A percentile compares a stretch with the other conserved stretches of the same genome.
These are phyloP conservation scores for Exophiala oligosperma DNA, from an alignment of 2,329 filamentous ascomycete genomes.

Conservation along the genomic window DNA sequence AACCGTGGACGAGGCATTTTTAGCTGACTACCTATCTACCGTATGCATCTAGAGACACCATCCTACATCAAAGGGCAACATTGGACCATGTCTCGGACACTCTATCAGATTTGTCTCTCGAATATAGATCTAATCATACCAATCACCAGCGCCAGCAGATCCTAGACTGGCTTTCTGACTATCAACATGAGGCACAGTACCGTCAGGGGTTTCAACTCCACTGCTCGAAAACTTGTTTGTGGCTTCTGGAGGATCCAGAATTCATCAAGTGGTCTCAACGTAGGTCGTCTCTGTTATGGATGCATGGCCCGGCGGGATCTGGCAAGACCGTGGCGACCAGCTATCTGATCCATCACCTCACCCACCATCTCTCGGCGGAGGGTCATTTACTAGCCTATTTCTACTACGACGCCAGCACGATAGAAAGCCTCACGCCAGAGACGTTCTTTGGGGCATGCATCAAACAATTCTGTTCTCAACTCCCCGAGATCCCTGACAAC, in stretches of 20 bases:
- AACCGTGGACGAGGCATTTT: neutral
- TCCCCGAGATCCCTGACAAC: constrained; percentile 7
- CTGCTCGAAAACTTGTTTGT: constrained; percentile 16
- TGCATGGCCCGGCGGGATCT: constrained; percentile 20
- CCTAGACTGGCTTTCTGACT: constrained; percentile 20
- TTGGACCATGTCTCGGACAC: constrained; percentile 14
- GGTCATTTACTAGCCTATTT: constrained; percentile 13
- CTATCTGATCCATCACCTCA: constrained; percentile 19
- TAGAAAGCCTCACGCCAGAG: constrained; percentile 19
- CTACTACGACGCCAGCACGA: constrained; percentile 24
- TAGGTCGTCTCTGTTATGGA: constrained; percentile 19
- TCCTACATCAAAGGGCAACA: constrained; percentile 10
- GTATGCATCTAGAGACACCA: constrained; percentile 4
- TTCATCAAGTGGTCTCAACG: constrained; percentile 14
- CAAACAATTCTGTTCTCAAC: constrained; percentile 17
- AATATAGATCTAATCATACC: constrained; percentile 11
- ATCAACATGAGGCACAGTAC: constrained; percentile 20
- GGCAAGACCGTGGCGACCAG: constrained; percentile 21
- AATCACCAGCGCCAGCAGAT: constrained; percentile 11
- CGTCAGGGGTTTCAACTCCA: constrained; percentile 16
- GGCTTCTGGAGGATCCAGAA: constrained; percentile 14
- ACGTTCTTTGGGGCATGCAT: constrained; percentile 23
- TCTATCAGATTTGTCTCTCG: constrained; percentile 7
- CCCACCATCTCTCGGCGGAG: neutral
- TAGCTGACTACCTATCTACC: neutral